A percentile compares a stretch with the other conserved stretches of the same genome.
Evolutionary conservation across 345 rosid species (phyloP).

Genomic region (Rubroshorea leprosula): DNA sequence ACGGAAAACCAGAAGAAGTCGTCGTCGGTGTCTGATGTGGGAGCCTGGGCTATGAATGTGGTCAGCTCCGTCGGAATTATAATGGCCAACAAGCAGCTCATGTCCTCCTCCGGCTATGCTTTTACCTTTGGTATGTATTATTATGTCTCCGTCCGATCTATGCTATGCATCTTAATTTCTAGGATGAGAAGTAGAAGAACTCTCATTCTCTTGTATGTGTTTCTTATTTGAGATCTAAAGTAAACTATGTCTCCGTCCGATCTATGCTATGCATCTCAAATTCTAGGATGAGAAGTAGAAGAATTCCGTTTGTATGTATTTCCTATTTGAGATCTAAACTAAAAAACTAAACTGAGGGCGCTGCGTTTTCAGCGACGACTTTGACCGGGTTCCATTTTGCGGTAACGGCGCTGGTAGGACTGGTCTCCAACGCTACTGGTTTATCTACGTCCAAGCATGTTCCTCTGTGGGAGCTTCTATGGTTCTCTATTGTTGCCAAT

Average conservation of each 20-base stretch:
- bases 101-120: conserved; percentile 71
- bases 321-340: neutral
- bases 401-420: conserved; percentile 75
- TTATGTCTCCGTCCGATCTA: no score
- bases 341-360: neutral
- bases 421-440: conserved; percentile 84
- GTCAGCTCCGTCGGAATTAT: conserved; percentile 90
- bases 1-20: conserved; percentile 48
- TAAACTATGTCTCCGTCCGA: no score
- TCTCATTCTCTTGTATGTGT: no score
- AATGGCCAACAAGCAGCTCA: conserved; percentile 96
- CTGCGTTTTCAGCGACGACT: conserved; percentile 56
- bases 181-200: no score
- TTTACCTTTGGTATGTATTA: conserved; percentile 76
- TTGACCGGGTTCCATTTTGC: conserved; percentile 91
- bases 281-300: no score
- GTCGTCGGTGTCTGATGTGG: conserved; percentile 72
- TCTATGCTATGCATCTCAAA: neutral
- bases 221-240: no score
- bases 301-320: no score
- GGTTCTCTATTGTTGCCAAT: conserved; percentile 89
- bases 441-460: conserved; percentile 67
- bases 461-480: conserved; percentile 93
- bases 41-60: conserved; percentile 95
- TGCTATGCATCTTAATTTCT: conserved; percentile 1